Evolutionary conservation across 805 yeast genomes (phyloP), one percentile per base, ranked within the genome.

Genomic region (Limtongozyma cylindracea): DNA sequence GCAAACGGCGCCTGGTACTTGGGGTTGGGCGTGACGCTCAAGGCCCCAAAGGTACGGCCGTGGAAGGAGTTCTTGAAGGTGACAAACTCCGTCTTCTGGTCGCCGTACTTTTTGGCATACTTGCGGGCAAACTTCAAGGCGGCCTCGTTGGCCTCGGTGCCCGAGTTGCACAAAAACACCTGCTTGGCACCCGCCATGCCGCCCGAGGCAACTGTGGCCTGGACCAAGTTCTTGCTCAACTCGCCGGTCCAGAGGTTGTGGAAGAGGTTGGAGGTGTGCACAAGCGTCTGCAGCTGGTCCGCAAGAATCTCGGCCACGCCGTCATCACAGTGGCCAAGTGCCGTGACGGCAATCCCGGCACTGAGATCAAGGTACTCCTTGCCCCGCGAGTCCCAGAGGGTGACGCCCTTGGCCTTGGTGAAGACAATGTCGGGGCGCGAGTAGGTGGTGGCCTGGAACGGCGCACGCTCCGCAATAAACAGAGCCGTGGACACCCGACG

Each of bases 271-370:
- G 93, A 77, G 29, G 77, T 58, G 39, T 88, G 98, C 26, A 78
- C 54, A 32, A 84, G 50, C 7, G 67, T 66, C 16, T 41, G 40
- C 1, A 80, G 63, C 47, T 88, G 98, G 19, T 72, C 71, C 25
- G 47, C 43, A 28, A 80, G 41, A 27, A 88, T 61, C 24, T 70
- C 49, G 5, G 91, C 60, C 17, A 88, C 58, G 29, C 66, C 70
- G 4, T 67, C 64, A 33, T 88, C 60, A 13, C 80, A 53, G 39
- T 88, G 96, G 3, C 98, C 98, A 29, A 88, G 51, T 1, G 76
- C 70, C n/a, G 93, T 84, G 10, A 88, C 98, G 1, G 98, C 96
- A 32, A 88, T 84, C 23, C 98, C 98, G 2, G 95, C 80, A 1
- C 84, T 69, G 45, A 88, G 84, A 40, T 88, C 98, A 22, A 88